A percentile compares a stretch with the other conserved stretches of the same genome.
Evolutionary conservation across 441 rosid genomes (phyloP).

Genomic region (Populus trichocarpa): DNA sequence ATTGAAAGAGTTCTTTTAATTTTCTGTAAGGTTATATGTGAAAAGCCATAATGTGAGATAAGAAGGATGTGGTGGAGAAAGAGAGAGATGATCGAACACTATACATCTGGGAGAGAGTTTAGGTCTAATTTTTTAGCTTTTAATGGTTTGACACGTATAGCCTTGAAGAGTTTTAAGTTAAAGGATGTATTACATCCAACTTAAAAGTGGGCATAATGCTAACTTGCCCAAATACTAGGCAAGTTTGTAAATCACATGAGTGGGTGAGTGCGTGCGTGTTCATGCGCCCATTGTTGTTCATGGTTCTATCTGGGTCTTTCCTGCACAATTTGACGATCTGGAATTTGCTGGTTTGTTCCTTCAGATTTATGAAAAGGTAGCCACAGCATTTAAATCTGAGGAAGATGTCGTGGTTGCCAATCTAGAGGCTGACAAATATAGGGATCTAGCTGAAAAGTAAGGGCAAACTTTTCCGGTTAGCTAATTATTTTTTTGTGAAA

Average conservation of each 20-base stretch:
- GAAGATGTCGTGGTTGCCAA: conserved; percentile 83
- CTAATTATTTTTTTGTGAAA: neutral
- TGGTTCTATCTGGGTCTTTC: neutral
- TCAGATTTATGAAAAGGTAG: conserved; percentile 88
- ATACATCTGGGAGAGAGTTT: neutral
- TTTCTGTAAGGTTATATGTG: neutral
- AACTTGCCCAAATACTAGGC: neutral
- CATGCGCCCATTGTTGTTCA: neutral
- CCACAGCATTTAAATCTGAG: conserved; percentile 69
- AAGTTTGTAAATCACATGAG: neutral
- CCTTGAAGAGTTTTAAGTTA: neutral
- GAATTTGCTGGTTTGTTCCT: neutral
- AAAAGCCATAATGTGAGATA: neutral
- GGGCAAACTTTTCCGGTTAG: conserved; percentile 17
- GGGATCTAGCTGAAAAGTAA: conserved; percentile 78
- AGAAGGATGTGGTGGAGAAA: neutral
- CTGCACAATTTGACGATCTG: conserved; percentile 4
- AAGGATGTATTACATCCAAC: neutral
- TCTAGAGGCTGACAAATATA: conserved; percentile 84
- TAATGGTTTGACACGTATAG: neutral
- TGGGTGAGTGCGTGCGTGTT: neutral
- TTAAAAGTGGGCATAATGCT: neutral
- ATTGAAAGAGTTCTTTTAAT: too few species aligned
- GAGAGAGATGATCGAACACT: neutral
- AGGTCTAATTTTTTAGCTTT: neutral